Evolutionary conservation across 495 filamentous ascomycete species (phyloP), one percentile per base, ranked within the genome.

Genomic region (Thermothielavioides terrestris): DNA sequence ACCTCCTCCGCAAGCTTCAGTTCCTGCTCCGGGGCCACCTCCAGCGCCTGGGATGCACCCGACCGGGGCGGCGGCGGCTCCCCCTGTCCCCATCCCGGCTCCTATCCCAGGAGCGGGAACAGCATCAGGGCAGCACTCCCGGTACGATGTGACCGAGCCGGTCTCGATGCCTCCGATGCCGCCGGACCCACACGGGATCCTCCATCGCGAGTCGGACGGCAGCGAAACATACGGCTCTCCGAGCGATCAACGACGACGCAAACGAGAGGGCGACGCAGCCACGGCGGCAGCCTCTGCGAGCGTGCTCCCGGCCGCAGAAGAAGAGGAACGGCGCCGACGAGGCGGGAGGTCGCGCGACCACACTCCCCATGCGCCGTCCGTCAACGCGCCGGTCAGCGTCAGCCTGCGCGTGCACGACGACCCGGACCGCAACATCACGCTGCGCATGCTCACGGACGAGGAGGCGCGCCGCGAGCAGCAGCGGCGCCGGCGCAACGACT

Each of bases 321-420:
- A 69, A 10, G 63, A 71, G 17, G 49, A 52, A 5, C 59, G 57
- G 9, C 68, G 66, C 31, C 66, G 70, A 18, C 55, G 65, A 30
- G 58, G 64, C 34, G 66, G 67, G 32, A 68, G 75, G 11, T 65
- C 70, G 14, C 78, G 77, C 11, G 11, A 12, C 37, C 37, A 20
- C 7, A 14, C 30, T 14, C 20, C 18, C 23, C 21, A 27, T 1
- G 5, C 26, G 12, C 22, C 26, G 27, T 27, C 21, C 1, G 18
- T 18, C 37, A 12, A 4, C n/a, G 78, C 80, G 15, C 83, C 87
- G 2, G 84, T 88, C 43, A 85, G 80, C 46, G 80, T 94, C 42
- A 88, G 88, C 67, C 75, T 94, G 22, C 83, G 84, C 62, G 81
- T 90, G 69, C 82, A 88, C 66, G 77, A 82, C 44, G 85, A 94